Evolutionary conservation across 257 asterid genomes (phyloP).

Genomic region (Henckelia pumila): DNA sequence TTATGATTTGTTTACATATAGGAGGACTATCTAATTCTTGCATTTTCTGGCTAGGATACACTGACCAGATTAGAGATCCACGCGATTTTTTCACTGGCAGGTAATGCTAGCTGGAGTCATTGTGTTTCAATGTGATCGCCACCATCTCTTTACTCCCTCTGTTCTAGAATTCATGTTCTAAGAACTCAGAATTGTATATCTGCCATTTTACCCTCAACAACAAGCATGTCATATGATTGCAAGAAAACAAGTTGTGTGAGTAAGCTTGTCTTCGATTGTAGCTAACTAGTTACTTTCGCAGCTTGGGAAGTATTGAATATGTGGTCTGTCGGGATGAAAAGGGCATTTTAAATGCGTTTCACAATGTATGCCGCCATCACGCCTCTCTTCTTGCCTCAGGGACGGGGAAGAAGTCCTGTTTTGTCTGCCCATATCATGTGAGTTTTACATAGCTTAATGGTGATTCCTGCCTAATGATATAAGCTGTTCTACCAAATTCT

Average conservation of each 20-base stretch:
- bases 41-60: constrained; percentile 41
- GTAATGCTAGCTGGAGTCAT: constrained; percentile 32
- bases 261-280: constrained; percentile 14
- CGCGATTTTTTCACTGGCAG: constrained; percentile 79
- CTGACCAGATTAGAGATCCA: constrained; percentile 64
- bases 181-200: background rate
- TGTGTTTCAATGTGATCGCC: background rate
- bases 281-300: constrained; percentile 37
- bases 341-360: constrained; percentile 66
- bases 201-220: background rate
- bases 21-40: background rate
- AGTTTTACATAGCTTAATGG: constrained; percentile 34
- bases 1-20: background rate
- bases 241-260: background rate
- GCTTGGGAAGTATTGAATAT: constrained; percentile 77
- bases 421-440: constrained; percentile 94
- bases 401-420: constrained; percentile 65
- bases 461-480: background rate
- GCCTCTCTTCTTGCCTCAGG: constrained; percentile 79
- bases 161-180: background rate
- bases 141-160: background rate
- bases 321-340: constrained; percentile 71
- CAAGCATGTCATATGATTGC: background rate
- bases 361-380: constrained; percentile 91
- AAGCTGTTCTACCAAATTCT: constrained; percentile 2